A percentile compares a stretch with the other conserved stretches of the same genome.
phyloP scores from a whole-genome alignment of 2,329 filamentous ascomycete species.

The Trichoderma sp. region DNA sequence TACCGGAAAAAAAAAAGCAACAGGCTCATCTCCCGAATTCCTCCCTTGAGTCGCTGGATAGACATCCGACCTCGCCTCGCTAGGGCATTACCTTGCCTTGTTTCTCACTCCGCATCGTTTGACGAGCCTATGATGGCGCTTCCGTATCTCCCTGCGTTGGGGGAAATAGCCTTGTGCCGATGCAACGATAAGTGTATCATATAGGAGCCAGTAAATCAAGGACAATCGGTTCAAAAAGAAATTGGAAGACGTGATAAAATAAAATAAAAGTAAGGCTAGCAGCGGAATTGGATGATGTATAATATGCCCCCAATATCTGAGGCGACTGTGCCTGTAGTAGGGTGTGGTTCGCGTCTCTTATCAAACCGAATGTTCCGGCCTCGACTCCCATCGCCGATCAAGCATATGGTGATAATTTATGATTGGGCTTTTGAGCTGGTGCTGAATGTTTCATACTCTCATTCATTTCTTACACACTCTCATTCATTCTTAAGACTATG shows the following conservation, averaged over 20 bases:
- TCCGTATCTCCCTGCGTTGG: conserved; percentile 1
- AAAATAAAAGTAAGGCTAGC: background rate
- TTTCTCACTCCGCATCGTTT: conserved; percentile 11
- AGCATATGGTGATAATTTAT: background rate
- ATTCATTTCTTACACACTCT: background rate
- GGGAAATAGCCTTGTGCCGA: background rate
- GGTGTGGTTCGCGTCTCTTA: background rate
- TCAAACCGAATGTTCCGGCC: background rate
- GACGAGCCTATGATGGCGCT: background rate
- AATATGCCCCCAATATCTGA: background rate
- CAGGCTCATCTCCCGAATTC: background rate
- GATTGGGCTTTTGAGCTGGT: background rate
- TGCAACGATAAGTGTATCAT: background rate
- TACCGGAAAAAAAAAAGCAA: background rate
- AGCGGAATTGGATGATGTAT: background rate
- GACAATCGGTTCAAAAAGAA: background rate
- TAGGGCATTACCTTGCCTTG: background rate
- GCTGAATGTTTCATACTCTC: background rate
- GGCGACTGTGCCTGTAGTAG: background rate
- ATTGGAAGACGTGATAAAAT: background rate
- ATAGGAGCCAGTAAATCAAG: background rate
- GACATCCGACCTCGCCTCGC: background rate
- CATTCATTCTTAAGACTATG: background rate
- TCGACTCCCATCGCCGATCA: background rate
- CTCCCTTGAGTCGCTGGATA: background rate